Evolutionary conservation across 352 stramenopile species (phyloP).

Genomic region (Phytophthora melonis): DNA sequence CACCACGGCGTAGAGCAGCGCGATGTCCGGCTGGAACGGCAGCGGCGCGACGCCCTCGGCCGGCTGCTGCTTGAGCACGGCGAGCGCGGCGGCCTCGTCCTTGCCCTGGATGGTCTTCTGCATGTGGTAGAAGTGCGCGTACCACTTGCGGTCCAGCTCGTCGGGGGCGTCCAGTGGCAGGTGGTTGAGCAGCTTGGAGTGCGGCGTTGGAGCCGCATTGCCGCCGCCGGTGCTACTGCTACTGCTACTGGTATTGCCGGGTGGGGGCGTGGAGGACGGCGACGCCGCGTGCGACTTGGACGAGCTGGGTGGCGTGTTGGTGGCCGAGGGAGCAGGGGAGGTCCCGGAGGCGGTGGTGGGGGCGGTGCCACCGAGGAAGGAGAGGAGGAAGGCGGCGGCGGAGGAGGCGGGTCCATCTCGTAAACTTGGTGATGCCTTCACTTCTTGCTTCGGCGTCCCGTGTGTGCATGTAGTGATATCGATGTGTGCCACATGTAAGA

Average conservation of each 20-base stretch:
- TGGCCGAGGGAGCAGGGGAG: slow-evolving; percentile 37
- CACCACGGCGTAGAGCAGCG: slow-evolving; percentile 79
- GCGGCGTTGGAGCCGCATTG: slow-evolving; percentile 44
- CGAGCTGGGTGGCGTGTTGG: slow-evolving; percentile 12
- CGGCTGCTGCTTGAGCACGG: slow-evolving; percentile 70
- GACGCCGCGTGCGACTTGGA: slow-evolving; percentile 13
- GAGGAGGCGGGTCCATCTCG: slow-evolving; percentile 35
- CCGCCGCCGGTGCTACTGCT: slow-evolving; percentile 5
- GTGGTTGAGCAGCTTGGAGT: slow-evolving; percentile 81
- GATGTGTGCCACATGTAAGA: not conserved
- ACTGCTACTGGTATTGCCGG: slow-evolving; percentile 7
- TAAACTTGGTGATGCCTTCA: not conserved
- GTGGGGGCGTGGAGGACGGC: slow-evolving; percentile 43
- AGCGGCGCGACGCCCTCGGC: slow-evolving; percentile 44
- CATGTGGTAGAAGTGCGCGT: slow-evolving; percentile 87
- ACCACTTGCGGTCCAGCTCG: slow-evolving; percentile 89
- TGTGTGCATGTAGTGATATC: not conserved
- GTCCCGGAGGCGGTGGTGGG: slow-evolving; percentile 50
- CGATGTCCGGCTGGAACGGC: slow-evolving; percentile 83
- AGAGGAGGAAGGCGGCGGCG: slow-evolving; percentile 5
- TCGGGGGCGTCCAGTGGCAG: slow-evolving; percentile 77
- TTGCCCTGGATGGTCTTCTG: slow-evolving; percentile 84
- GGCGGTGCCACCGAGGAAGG: slow-evolving; percentile 26
- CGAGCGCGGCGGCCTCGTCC: slow-evolving; percentile 61
- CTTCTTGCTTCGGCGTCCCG: no score